A percentile compares a stretch with the other conserved stretches of the same genome.
These are phyloP conservation scores for Aegilops tauschii DNA, from an alignment of 176 grass and related monocot genomes.

Conservation along the genomic window DNA sequence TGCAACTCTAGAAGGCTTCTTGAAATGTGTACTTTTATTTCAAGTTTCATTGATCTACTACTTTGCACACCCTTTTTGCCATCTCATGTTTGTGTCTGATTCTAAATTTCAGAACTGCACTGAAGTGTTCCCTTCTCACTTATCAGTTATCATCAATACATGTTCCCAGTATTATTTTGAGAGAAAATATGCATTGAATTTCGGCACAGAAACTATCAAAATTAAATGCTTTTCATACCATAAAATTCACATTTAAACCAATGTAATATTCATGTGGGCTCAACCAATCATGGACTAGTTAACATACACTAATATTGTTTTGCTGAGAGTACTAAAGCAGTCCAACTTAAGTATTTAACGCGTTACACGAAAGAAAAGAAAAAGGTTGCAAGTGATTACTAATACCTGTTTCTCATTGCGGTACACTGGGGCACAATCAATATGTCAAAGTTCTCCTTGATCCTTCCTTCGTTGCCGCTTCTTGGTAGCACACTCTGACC, in stretches of 20 bases:
- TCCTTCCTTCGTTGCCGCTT: slow-evolving; percentile 43
- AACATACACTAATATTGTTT: neutral
- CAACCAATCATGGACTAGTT: neutral
- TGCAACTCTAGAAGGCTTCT: neutral
- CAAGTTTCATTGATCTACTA: neutral
- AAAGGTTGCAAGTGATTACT: neutral
- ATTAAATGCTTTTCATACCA: neutral
- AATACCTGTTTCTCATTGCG: slow-evolving; percentile 62
- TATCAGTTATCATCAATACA: neutral
- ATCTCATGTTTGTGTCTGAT: neutral
- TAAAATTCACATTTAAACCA: neutral
- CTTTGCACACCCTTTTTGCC: neutral
- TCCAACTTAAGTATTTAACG: neutral
- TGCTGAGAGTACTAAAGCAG: neutral
- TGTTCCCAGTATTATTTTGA: neutral
- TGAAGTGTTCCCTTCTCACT: neutral
- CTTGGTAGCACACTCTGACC: slow-evolving; percentile 50
- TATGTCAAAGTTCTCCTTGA: slow-evolving; percentile 49
- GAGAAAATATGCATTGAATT: neutral
- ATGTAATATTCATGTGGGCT: neutral
- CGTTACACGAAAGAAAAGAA: neutral
- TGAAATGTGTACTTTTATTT: neutral
- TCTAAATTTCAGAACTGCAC: neutral
- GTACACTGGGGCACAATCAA: slow-evolving; percentile 61
- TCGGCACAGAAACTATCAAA: neutral